Evolutionary conservation across 108 stramenopile genomes (phyloP).

Genomic region (Mayamaea pseudoterrestris): DNA sequence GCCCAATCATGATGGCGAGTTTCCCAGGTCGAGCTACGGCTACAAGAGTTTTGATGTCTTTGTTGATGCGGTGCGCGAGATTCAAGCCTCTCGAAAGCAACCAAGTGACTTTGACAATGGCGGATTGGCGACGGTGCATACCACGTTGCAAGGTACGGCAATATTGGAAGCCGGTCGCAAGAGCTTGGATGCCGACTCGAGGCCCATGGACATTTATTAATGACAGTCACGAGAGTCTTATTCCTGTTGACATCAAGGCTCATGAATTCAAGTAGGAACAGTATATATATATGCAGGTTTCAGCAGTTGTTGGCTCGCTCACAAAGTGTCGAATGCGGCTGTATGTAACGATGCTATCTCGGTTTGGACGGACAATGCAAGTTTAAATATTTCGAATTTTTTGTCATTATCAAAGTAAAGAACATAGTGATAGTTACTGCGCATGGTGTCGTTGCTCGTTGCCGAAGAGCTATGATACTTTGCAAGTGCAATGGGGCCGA

Average conservation of each 20-base stretch:
- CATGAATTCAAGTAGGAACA: conserved; percentile 49
- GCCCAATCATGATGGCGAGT: conserved; percentile 82
- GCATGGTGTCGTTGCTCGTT: too few relatives aligned
- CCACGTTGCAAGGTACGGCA: conserved; percentile 94
- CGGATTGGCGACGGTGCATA: conserved; percentile 83
- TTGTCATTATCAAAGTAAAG: too few relatives aligned
- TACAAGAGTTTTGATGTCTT: conserved; percentile 85
- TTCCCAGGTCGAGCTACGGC: conserved; percentile 94
- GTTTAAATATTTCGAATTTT: too few relatives aligned
- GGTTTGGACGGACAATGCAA: too few relatives aligned
- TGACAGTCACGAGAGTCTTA: conserved; percentile 24
- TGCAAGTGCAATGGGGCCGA: too few relatives aligned
- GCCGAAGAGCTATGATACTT: too few relatives aligned
- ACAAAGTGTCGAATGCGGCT: too few relatives aligned
- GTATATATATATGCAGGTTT: too few relatives aligned
- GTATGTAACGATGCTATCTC: too few relatives aligned
- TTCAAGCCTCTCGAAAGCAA: conserved; percentile 41
- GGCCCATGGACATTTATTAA: conserved; percentile 87
- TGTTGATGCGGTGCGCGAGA: conserved; percentile 55
- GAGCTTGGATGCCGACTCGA: conserved; percentile 76
- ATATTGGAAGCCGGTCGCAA: conserved; percentile 94
- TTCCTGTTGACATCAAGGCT: conserved; percentile 45
- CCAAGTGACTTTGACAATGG: conserved; percentile 81
- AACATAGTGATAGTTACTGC: too few relatives aligned
- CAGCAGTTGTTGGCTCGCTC: too few relatives aligned